Base-by-base conservation (phyloP, 345 rosid genomes). In the Citrus inodora region DNA sequence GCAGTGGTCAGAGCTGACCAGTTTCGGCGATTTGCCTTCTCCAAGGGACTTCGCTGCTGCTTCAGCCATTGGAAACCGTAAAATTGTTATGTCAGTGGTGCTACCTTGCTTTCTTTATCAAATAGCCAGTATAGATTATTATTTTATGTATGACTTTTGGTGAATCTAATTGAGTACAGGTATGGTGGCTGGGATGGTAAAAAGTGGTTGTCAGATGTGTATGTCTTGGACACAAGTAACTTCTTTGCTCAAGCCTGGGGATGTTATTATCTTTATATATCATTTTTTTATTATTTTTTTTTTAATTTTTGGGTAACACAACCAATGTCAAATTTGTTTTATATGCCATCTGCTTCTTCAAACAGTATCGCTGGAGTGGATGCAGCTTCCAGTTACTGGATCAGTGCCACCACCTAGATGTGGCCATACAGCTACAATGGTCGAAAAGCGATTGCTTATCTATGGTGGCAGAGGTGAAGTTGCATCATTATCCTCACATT, bases 141-240 rank as follows among this genome's bases (percentile, higher is more conserved):
- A 2, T 78, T 27, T 32, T 9, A 10, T 30, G 4, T 51, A 60
- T 56, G 27, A 48, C 73, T 66, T 53, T 72, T 58, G 16, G 37
- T 38, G 24, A 59, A 33, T 65, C 82, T 24, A 83, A 70, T 73
- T 77, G 48, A 67, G 32, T 87, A 85, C 89, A 96, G 98, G 97
- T 90, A 86, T 86, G 99, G 98, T 24, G 98, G 99, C 27, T 96
- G 99, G 99, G 99, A 96, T 86, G 98, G 99, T 70, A 92, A 92
- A 83, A 96, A 90, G 86, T 96, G 99, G 99, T 84, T 96, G 83
- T 94, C 99, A 68, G 99, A 96, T 88, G 94, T 92, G 5, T 96
- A 92, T 84, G 85, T 94, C 83, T 81, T 96, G 93, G 97, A 94
- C 84, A 96, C 98, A 86, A 91, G 98, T 92, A 92, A 86, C 62